Evolutionary conservation across 2,329 filamentous ascomycete genomes (phyloP).

Genomic region (Claviceps quebecensis): DNA sequence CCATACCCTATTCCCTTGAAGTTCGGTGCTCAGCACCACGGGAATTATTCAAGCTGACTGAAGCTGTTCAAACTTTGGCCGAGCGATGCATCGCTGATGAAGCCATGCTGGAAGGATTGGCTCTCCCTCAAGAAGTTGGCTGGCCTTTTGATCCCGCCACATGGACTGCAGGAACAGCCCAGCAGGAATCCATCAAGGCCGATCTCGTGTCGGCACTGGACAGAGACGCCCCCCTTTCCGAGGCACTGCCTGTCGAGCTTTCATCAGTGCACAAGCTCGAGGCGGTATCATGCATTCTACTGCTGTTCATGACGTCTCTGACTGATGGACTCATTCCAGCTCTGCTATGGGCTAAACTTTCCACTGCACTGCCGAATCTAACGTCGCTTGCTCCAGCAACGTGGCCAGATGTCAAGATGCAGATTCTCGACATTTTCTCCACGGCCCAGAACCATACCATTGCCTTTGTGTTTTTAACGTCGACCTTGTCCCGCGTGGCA

Average conservation of each 20-base stretch:
- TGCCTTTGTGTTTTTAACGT: conserved; percentile 73
- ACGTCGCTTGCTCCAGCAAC: conserved; percentile 12
- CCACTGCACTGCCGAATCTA: conserved; percentile 37
- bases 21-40: conserved; percentile 70
- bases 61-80: conserved; percentile 50
- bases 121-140: conserved; percentile 37
- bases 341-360: conserved; percentile 55
- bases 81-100: conserved; percentile 46
- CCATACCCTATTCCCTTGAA: conserved; percentile 40
- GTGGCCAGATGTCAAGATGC: conserved; percentile 30
- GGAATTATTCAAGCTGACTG: conserved; percentile 80
- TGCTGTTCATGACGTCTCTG: conserved; percentile 61
- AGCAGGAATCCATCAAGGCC: conserved; percentile 17
- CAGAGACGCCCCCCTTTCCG: conserved; percentile 45
- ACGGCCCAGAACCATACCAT: conserved; percentile 68
- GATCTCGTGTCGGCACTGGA: conserved; percentile 56
- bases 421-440: conserved; percentile 60
- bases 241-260: conserved; percentile 48
- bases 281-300: conserved; percentile 53
- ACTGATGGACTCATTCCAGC: conserved; percentile 66
- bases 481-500: conserved; percentile 49
- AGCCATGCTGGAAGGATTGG: conserved; percentile 43
- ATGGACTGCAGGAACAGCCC: conserved; percentile 16
- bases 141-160: conserved; percentile 43
- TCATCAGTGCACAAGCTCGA: conserved; percentile 59